Evolutionary conservation across 306 rosid species (phyloP).

Genomic region (Castanospermum australe): DNA sequence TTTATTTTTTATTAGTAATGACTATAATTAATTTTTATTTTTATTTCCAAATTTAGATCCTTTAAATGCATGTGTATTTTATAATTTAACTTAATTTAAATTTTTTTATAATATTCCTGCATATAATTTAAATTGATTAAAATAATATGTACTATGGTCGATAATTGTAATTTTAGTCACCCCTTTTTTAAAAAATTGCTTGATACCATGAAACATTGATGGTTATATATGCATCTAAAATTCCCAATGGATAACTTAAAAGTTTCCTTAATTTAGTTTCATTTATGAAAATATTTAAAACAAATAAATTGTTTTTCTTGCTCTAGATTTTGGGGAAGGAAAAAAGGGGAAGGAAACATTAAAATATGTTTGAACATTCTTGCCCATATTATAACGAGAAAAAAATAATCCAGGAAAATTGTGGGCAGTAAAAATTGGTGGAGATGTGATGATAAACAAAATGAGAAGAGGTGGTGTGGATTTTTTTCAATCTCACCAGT

Average conservation of each 20-base stretch:
- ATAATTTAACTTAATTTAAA: too few relatives aligned
- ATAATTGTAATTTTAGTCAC: too few relatives aligned
- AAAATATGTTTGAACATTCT: background rate
- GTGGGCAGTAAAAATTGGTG: conserved; percentile 31
- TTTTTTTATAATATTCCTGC: too few relatives aligned
- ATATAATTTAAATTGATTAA: background rate
- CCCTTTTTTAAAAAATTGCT: too few relatives aligned
- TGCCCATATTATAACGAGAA: background rate
- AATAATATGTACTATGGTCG: too few relatives aligned
- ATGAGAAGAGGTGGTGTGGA: conserved; percentile 9
- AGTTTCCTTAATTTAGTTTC: background rate
- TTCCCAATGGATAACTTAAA: conserved; percentile 5
- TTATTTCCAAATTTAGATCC: too few relatives aligned
- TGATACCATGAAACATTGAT: background rate
- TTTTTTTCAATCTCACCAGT: conserved; percentile 33
- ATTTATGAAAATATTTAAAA: background rate
- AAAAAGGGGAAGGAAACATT: conserved; percentile 17
- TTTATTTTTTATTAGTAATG: too few relatives aligned
- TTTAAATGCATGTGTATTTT: too few relatives aligned
- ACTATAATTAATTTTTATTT: too few relatives aligned
- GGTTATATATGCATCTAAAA: background rate
- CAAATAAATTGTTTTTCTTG: too few relatives aligned
- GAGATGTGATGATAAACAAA: conserved; percentile 29
- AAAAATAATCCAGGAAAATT: conserved; percentile 25
- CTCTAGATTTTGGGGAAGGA: too few relatives aligned